phyloP scores from a whole-genome alignment of 2,329 filamentous ascomycete species.

The Cladosporium sp. region DNA sequence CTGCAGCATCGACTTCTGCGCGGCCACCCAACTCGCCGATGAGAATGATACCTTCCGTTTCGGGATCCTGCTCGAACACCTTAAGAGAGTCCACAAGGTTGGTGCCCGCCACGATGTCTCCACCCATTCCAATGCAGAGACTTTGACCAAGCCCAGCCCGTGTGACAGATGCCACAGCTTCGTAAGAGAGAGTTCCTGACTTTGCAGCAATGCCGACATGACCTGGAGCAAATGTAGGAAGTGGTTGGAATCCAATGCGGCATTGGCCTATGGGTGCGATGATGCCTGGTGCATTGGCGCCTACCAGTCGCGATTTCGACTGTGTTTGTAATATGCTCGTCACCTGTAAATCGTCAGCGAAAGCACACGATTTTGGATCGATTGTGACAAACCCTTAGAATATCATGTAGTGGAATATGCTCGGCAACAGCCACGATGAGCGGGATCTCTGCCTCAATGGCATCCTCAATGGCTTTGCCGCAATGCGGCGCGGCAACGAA shows the following conservation, averaged over 20 bases:
- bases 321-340: constrained; percentile 68
- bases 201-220: constrained; percentile 73
- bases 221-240: constrained; percentile 65
- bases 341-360: constrained; percentile 40
- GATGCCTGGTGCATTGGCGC: constrained; percentile 77
- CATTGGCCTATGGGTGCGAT: constrained; percentile 69
- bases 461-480: constrained; percentile 68
- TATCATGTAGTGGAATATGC: constrained; percentile 73
- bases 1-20: constrained; percentile 65
- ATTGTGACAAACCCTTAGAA: constrained; percentile 53
- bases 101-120: constrained; percentile 69
- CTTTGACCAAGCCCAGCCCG: constrained; percentile 72
- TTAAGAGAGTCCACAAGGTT: constrained; percentile 66
- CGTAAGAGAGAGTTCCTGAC: constrained; percentile 74
- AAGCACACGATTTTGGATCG: no score
- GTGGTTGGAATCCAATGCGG: constrained; percentile 69
- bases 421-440: constrained; percentile 75
- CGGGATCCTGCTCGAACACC: constrained; percentile 60
- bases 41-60: constrained; percentile 67
- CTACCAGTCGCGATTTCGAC: constrained; percentile 66
- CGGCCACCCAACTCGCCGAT: constrained; percentile 69
- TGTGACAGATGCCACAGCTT: constrained; percentile 70
- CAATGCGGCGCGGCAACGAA: constrained; percentile 75
- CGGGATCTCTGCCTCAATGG: constrained; percentile 72
- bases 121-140: constrained; percentile 71